These are phyloP conservation scores for Tolypocladium inflatum DNA, from an alignment of 2,329 filamentous ascomycete species.

Conservation along the genomic window DNA sequence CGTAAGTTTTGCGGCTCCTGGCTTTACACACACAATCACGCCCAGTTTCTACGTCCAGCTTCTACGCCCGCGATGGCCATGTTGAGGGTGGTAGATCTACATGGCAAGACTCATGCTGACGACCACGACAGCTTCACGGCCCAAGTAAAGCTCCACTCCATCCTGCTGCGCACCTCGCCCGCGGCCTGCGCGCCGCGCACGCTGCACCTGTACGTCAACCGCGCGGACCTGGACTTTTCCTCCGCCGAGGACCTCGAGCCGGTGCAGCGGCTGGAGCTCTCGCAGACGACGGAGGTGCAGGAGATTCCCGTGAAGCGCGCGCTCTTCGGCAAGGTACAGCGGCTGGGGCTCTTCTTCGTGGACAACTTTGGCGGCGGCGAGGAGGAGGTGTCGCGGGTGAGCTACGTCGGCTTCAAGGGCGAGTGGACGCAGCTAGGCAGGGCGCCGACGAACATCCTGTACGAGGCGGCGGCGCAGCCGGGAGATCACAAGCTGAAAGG, in stretches of 20 bases:
- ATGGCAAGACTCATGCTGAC: background rate
- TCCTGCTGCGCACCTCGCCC: slow-evolving; percentile 73
- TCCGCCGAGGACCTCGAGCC: slow-evolving; percentile 60
- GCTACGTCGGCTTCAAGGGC: slow-evolving; percentile 86
- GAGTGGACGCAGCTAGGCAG: slow-evolving; percentile 78
- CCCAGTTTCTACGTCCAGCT: no score
- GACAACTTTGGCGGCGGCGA: slow-evolving; percentile 81
- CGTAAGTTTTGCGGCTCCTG: slow-evolving; percentile 45
- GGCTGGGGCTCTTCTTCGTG: slow-evolving; percentile 76
- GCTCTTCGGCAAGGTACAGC: slow-evolving; percentile 77
- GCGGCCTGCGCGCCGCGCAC: slow-evolving; percentile 66
- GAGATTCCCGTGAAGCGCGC: slow-evolving; percentile 84
- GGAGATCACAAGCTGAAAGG: slow-evolving; percentile 69
- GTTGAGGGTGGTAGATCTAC: background rate
- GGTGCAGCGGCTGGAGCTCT: slow-evolving; percentile 68
- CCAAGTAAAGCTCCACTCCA: slow-evolving; percentile 84
- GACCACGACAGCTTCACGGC: slow-evolving; percentile 66
- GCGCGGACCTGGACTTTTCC: slow-evolving; percentile 75
- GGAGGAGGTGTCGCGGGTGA: slow-evolving; percentile 69
- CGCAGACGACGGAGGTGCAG: slow-evolving; percentile 72
- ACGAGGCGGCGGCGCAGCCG: slow-evolving; percentile 90
- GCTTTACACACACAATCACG: background rate
- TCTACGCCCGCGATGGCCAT: background rate
- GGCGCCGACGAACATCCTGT: slow-evolving; percentile 70
- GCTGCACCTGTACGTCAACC: slow-evolving; percentile 81